phyloP scores from a whole-genome alignment of 257 asterid genomes.

The Lavandula angustifolia region DNA sequence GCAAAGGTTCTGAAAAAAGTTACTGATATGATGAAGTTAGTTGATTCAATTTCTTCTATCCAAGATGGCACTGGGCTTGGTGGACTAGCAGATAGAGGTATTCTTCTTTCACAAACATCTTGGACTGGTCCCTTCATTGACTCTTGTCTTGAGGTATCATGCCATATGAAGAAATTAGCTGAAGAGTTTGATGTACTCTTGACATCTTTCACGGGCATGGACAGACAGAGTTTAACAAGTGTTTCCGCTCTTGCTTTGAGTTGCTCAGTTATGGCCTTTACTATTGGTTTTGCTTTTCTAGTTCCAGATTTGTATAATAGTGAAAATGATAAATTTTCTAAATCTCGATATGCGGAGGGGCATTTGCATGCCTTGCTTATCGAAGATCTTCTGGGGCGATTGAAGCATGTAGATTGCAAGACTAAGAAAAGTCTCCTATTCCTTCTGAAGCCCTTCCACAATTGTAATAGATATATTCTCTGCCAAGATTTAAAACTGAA shows the following conservation, averaged over 20 bases:
- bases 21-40: conserved; percentile 45
- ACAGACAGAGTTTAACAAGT: conserved; percentile 49
- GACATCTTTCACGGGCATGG: conserved; percentile 60
- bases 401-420: conserved; percentile 45
- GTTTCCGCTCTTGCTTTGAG: conserved; percentile 64
- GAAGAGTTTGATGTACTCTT: conserved; percentile 65
- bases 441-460: conserved; percentile 50
- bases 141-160: conserved; percentile 47
- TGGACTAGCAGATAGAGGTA: conserved; percentile 31
- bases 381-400: conserved; percentile 63
- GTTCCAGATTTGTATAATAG: conserved; percentile 43
- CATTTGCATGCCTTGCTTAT: conserved; percentile 44
- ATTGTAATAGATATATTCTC: conserved; percentile 36
- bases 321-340: conserved; percentile 27
- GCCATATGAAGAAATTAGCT: conserved; percentile 54
- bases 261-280: conserved; percentile 85
- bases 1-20: conserved; percentile 51
- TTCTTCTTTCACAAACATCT: conserved; percentile 26
- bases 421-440: conserved; percentile 45
- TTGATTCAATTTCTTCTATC: conserved; percentile 35
- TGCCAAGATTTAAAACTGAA: conserved; percentile 40
- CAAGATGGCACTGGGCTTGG: conserved; percentile 33
- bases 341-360: conserved; percentile 37
- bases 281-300: conserved; percentile 56
- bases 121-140: conserved; percentile 35